phyloP scores from a whole-genome alignment of 345 rosid species.

The Punica granatum region DNA sequence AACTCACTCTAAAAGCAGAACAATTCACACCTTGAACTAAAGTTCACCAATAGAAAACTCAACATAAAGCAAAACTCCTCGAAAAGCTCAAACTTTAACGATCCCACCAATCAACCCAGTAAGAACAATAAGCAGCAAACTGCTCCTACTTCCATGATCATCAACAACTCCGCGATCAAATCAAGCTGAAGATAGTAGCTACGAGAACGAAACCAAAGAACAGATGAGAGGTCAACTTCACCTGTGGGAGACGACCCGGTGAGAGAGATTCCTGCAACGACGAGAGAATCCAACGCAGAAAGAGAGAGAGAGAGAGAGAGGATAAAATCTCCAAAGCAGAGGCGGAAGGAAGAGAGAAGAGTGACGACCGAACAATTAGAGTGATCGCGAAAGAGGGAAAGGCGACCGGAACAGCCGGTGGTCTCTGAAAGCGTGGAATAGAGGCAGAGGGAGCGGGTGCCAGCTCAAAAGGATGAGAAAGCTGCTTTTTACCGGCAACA shows the following conservation, averaged over 20 bases:
- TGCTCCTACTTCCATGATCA: background rate
- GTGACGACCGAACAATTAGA: slow-evolving; percentile 2
- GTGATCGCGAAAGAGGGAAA: background rate
- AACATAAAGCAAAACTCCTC: background rate
- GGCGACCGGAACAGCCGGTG: slow-evolving; percentile 1
- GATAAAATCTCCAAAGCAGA: background rate
- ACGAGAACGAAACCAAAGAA: background rate
- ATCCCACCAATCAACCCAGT: background rate
- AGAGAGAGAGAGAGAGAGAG: background rate
- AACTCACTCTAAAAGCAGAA: too few species aligned
- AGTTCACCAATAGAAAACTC: background rate
- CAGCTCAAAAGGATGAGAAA: background rate
- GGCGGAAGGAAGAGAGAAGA: background rate
- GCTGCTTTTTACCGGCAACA: background rate
- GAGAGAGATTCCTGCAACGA: background rate
- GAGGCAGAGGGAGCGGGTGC: background rate
- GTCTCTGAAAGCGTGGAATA: background rate
- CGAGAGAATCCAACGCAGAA: background rate
- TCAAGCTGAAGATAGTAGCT: background rate
- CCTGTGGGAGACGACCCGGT: background rate
- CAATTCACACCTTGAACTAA: background rate
- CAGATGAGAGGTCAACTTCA: background rate
- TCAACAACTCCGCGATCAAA: background rate
- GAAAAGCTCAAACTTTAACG: background rate
- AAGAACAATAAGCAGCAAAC: background rate